Percentiles rank a stretch among this genome's conserved stretches.
Evolutionary conservation across 2,329 filamentous ascomycete genomes (phyloP).

Genomic region (Aspergillus fischeri): DNA sequence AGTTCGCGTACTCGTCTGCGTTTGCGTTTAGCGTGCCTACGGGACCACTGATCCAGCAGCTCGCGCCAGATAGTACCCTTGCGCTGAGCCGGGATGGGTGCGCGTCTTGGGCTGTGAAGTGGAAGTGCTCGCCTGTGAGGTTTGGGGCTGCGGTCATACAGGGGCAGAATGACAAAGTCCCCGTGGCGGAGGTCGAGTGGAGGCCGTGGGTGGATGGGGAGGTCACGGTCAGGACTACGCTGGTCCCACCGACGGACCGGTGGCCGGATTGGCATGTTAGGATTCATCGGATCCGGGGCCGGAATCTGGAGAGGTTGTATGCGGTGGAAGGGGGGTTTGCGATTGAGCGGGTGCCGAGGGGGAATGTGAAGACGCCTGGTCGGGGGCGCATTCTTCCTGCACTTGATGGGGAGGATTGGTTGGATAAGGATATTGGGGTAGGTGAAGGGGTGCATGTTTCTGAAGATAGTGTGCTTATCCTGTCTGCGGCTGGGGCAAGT

Average conservation of each 20-base stretch:
- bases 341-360: not conserved
- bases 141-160: not conserved
- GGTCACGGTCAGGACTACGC: conserved; percentile 22
- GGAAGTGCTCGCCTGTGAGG: not conserved
- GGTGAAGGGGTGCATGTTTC: not conserved
- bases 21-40: conserved; percentile 44
- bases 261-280: conserved; percentile 34
- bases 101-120: conserved; percentile 5
- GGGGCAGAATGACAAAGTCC: not conserved
- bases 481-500: conserved; percentile 13
- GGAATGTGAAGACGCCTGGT: not conserved
- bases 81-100: conserved; percentile 4
- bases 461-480: not conserved
- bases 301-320: not conserved
- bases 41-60: conserved; percentile 17
- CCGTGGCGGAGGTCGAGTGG: not conserved
- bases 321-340: conserved; percentile 5
- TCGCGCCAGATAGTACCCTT: conserved; percentile 7
- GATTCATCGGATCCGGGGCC: conserved; percentile 19
- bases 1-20: conserved; percentile 47
- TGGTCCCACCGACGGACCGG: conserved; percentile 23
- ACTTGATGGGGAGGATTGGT: not conserved
- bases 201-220: not conserved
- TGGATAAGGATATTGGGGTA: not conserved
- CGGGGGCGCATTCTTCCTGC: not conserved